Conservation (phyloP, 768 basidiomycete species). For the Tephrocybe sp. region DNA sequence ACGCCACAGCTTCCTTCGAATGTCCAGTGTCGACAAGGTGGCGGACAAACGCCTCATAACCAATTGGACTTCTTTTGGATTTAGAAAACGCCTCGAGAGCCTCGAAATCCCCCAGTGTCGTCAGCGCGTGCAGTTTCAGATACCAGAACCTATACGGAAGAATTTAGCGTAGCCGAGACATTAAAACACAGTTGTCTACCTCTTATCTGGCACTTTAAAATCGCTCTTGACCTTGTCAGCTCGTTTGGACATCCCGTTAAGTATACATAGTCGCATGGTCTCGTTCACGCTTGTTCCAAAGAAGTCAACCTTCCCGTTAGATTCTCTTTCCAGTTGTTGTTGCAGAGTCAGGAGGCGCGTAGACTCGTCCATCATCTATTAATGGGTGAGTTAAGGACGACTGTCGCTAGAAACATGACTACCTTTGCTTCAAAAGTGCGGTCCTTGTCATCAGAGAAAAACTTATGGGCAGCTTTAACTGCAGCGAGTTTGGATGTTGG, state of each 20-base stretch:
- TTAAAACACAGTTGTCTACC: constrained; percentile 46
- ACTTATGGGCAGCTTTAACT: constrained; percentile 85
- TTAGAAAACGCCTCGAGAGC: constrained; percentile 83
- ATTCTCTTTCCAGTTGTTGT: constrained; percentile 85
- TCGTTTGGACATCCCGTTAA: constrained; percentile 79
- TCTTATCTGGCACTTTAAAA: constrained; percentile 93
- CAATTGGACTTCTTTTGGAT: constrained; percentile 90
- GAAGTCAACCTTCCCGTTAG: constrained; percentile 74
- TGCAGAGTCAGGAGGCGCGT: constrained; percentile 75
- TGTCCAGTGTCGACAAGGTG: constrained; percentile 77
- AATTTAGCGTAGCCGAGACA: background rate
- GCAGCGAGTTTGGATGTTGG: constrained; percentile 66
- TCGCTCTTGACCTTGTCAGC: constrained; percentile 89
- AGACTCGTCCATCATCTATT: constrained; percentile 85
- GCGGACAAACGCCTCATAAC: constrained; percentile 88
- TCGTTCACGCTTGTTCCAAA: constrained; percentile 86
- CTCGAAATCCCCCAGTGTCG: constrained; percentile 81
- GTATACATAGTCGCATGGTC: constrained; percentile 76
- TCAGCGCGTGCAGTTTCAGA: constrained; percentile 82
- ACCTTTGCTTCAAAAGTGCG: constrained; percentile 89
- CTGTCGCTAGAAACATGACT: background rate
- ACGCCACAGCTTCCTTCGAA: constrained; percentile 71
- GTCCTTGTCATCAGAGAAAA: constrained; percentile 95
- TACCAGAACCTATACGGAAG: constrained; percentile 82
- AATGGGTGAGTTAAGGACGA: background rate